phyloP scores from a whole-genome alignment of 2,329 filamentous ascomycete genomes.

The Phaeosphaeriaceae sp. region DNA sequence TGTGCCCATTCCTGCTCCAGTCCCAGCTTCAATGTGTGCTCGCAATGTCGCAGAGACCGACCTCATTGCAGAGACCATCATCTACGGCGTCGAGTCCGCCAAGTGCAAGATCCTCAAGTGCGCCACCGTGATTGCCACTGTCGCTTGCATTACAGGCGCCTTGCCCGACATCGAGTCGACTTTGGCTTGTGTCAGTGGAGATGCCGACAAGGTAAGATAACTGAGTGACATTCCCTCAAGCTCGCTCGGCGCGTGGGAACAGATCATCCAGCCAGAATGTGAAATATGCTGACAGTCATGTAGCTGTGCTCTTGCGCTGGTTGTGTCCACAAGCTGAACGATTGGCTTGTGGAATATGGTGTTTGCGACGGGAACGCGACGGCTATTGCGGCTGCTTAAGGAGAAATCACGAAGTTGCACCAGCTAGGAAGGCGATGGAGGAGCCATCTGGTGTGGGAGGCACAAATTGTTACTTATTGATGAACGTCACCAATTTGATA shows the following conservation, averaged over 20 bases:
- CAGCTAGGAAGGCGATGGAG: too few relatives aligned
- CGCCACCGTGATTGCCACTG: not conserved
- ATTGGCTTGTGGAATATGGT: not conserved
- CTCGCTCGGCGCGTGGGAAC: not conserved
- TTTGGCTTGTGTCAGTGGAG: not conserved
- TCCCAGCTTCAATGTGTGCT: not conserved
- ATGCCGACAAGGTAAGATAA: not conserved
- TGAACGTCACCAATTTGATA: too few relatives aligned
- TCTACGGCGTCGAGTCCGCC: not conserved
- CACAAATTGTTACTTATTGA: too few relatives aligned
- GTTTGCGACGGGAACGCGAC: not conserved
- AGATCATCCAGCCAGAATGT: too few relatives aligned
- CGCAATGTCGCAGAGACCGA: not conserved
- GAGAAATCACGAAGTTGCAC: not conserved
- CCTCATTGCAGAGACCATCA: not conserved
- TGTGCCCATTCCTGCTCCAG: not conserved
- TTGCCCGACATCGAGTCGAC: not conserved
- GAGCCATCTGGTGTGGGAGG: too few relatives aligned
- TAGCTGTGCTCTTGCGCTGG: not conserved
- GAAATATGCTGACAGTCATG: not conserved
- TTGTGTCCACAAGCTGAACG: constrained; percentile 1
- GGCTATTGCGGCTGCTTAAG: not conserved
- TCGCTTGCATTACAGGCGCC: not conserved
- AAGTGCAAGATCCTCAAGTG: constrained; percentile 2
- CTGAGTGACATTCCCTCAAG: not conserved